Evolutionary conservation across 2,329 filamentous ascomycete genomes (phyloP).

Genomic region (Cladosporium colombiae): DNA sequence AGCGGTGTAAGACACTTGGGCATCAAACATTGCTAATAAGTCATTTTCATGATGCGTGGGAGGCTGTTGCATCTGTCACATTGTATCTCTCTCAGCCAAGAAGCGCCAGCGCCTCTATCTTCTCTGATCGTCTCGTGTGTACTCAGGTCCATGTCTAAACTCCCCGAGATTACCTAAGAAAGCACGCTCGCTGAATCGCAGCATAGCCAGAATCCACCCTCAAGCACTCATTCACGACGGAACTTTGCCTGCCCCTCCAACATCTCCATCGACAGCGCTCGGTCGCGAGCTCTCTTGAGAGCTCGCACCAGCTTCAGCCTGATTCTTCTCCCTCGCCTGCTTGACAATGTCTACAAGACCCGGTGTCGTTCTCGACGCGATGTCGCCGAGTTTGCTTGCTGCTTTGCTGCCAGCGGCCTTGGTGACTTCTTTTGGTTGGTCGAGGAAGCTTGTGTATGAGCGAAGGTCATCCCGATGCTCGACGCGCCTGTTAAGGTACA

Average conservation of each 20-base stretch:
- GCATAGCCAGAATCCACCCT: background rate
- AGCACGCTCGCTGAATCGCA: conserved; percentile 9
- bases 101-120: background rate
- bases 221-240: background rate
- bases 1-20: no score
- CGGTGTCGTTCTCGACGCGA: background rate
- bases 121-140: background rate
- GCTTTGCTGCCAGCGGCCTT: conserved; percentile 10
- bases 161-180: background rate
- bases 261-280: background rate
- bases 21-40: no score
- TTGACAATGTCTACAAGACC: background rate
- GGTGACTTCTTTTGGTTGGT: conserved; percentile 14
- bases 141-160: background rate
- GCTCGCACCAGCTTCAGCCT: conserved; percentile 4
- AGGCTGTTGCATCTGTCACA: no score
- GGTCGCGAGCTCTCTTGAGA: background rate
- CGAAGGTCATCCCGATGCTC: conserved; percentile 46
- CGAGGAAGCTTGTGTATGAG: conserved; percentile 32
- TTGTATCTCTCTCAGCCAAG: background rate
- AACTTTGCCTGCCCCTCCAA: background rate
- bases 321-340: conserved; percentile 16
- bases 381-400: conserved; percentile 4
- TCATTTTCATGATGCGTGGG: no score
- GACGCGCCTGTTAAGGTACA: conserved; percentile 58